These are phyloP conservation scores for Chlorella vulgaris DNA, from an alignment of 139 green algal genomes.

Conservation along the genomic window DNA sequence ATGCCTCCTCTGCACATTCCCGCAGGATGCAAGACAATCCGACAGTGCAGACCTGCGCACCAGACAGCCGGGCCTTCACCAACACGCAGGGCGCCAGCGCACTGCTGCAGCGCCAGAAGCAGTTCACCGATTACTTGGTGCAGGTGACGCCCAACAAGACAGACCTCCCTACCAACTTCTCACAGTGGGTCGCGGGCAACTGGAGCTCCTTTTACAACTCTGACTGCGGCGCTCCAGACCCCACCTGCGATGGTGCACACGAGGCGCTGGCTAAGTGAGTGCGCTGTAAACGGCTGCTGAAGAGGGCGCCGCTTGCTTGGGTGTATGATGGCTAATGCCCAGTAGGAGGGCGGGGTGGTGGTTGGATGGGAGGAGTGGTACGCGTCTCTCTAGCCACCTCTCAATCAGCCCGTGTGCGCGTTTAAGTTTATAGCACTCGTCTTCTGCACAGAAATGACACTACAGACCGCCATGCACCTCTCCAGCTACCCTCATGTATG, in stretches of 20 bases:
- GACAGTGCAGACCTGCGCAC: neutral
- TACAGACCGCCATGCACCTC: no score
- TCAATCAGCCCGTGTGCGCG: no score
- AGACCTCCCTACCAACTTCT: neutral
- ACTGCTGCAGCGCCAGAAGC: constrained; percentile 28
- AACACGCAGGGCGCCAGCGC: neutral
- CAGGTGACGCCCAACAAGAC: neutral
- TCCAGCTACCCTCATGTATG: neutral
- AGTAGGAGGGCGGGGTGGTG: no score
- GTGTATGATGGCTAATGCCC: neutral
- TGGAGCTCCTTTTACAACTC: constrained; percentile 10
- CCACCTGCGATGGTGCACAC: neutral
- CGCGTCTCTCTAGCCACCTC: no score
- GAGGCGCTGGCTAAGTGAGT: constrained; percentile 7
- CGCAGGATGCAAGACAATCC: constrained; percentile 25
- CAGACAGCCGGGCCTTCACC: neutral
- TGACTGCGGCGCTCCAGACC: neutral
- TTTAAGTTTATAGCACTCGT: no score
- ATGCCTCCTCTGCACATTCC: neutral
- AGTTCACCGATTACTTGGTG: constrained; percentile 11
- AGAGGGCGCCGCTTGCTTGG: neutral
- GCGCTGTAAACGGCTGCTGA: neutral
- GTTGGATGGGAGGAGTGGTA: no score
- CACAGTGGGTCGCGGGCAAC: neutral
- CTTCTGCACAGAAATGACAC: no score